These are phyloP conservation scores for Fagopyrum homotropicum DNA, from an alignment of 148 eudicot species.

Conservation along the genomic window DNA sequence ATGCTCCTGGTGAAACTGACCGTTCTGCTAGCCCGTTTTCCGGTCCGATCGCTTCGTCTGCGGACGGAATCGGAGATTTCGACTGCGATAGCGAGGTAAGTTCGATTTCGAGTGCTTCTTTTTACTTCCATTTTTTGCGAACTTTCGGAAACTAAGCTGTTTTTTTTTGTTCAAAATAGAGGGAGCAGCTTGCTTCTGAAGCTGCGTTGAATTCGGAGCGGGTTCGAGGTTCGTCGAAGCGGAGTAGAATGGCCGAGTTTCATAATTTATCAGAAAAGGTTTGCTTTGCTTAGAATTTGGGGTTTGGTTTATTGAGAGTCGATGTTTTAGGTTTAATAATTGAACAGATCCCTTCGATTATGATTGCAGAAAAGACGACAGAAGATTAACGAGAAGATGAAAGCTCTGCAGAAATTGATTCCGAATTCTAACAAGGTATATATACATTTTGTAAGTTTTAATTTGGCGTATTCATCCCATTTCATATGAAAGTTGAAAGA, in stretches of 20 bases:
- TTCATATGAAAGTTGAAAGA: background rate
- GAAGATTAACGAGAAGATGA: conserved; percentile 74
- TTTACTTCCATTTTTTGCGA: background rate
- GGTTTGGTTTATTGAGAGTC: background rate
- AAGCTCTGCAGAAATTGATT: conserved; percentile 75
- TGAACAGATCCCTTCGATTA: conserved; percentile 15
- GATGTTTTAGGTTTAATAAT: background rate
- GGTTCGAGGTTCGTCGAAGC: conserved; percentile 51
- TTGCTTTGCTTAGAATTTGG: background rate
- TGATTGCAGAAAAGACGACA: conserved; percentile 70
- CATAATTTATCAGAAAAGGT: conserved; percentile 92
- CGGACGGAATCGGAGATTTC: conserved; percentile 29
- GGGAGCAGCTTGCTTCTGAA: conserved; percentile 17
- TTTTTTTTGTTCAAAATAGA: background rate
- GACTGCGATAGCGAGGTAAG: conserved; percentile 41
- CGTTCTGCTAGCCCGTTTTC: background rate
- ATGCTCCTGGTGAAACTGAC: conserved; percentile 18
- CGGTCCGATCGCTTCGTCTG: conserved; percentile 11
- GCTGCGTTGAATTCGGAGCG: conserved; percentile 24
- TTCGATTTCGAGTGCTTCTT: background rate
- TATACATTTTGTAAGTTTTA: background rate
- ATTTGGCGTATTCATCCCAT: background rate
- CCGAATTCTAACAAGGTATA: conserved; percentile 80
- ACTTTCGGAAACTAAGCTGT: background rate
- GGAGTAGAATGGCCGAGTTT: conserved; percentile 72